Base-by-base conservation (phyloP, 108 stramenopile species). In the Ochromonas danica region DNA sequence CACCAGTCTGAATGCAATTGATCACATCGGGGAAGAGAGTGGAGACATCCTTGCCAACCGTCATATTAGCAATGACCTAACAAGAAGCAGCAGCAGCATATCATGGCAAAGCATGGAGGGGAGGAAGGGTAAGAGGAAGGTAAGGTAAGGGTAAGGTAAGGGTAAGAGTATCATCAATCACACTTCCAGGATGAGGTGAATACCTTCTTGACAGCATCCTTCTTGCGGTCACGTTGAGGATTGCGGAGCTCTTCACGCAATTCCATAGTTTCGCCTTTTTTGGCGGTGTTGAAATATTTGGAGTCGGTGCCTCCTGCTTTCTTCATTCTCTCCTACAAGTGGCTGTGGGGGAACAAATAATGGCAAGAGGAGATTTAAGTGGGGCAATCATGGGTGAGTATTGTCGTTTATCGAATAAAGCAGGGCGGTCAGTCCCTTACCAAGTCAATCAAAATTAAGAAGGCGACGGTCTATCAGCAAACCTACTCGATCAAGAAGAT, bases 191-290 rank as follows among this genome's bases (percentile, higher is more conserved):
- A 63, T 63, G 1, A 3, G 38, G 36, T 63, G 2, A 3, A 36
- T 27, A 84, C 98, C 85, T 99, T 99, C 86, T 99, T 99, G 63
- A 99, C 97, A 31, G 98, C 98, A 81, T 99, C 97, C 36, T 94
- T 94, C 84, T 96, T 98, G 71, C 87, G 89, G 63, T 88, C 90
- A 38, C 93, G 90, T 81, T 97, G 94, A 43, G 81, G 94, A 62
- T 92, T 93, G 62, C 95, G 91, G 39, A 99, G 91, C 80, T 99
- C 98, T 87, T 92, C 83, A 36, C 94, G 91, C 71, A 99, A 91
- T 81, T 99, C 98, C 82, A 97, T 95, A 87, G 94, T 95, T 80
- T 99, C 98, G 60, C 98, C 96, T 90, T 98, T 97, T 80, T 95
- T 95, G 65, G 94, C 94, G 62, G 96, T 96, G 57, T 94, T 83